A percentile compares a stretch with the other conserved stretches of the same genome.
phyloP scores from a whole-genome alignment of 1,284 basidiomycete species.

The Boletus albobrunnescens region DNA sequence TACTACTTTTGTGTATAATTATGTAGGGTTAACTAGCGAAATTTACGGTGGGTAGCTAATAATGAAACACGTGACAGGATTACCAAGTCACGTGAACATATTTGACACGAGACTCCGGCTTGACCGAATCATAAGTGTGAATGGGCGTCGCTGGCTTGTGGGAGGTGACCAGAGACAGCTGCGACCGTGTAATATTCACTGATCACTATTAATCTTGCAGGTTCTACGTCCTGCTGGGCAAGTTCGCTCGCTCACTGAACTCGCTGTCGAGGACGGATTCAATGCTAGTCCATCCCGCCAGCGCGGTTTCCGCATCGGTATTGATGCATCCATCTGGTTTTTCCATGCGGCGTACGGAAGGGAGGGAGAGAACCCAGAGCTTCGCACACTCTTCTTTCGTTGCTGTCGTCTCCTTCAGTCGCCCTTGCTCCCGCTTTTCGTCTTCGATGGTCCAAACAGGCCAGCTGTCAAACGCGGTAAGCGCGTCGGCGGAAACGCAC shows the following conservation, averaged over 20 bases:
- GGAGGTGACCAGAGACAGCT: slow-evolving; percentile 26
- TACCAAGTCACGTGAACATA: neutral
- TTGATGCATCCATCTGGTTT: slow-evolving; percentile 82
- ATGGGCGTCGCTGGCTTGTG: slow-evolving; percentile 53
- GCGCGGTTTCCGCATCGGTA: slow-evolving; percentile 68
- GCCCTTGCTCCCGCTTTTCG: slow-evolving; percentile 85
- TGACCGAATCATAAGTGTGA: neutral
- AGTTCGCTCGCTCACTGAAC: slow-evolving; percentile 61
- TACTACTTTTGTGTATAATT: too few relatives aligned
- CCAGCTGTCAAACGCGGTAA: slow-evolving; percentile 83
- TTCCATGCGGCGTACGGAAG: slow-evolving; percentile 70
- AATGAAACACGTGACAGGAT: neutral
- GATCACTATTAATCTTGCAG: slow-evolving; percentile 33
- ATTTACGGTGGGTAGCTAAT: too few relatives aligned
- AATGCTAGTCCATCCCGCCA: slow-evolving; percentile 52
- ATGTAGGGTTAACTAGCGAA: too few relatives aligned
- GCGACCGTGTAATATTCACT: neutral
- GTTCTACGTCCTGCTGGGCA: slow-evolving; percentile 60
- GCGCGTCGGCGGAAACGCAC: slow-evolving; percentile 56
- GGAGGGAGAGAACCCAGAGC: slow-evolving; percentile 76
- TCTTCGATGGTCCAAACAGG: slow-evolving; percentile 88
- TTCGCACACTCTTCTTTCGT: slow-evolving; percentile 72
- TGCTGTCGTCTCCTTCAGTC: slow-evolving; percentile 70
- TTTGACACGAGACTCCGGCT: neutral
- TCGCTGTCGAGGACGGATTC: slow-evolving; percentile 69